Evolutionary conservation across 805 yeast species (phyloP), one percentile per base, ranked within the genome.

Genomic region (Sugiyamaella smithiae): DNA sequence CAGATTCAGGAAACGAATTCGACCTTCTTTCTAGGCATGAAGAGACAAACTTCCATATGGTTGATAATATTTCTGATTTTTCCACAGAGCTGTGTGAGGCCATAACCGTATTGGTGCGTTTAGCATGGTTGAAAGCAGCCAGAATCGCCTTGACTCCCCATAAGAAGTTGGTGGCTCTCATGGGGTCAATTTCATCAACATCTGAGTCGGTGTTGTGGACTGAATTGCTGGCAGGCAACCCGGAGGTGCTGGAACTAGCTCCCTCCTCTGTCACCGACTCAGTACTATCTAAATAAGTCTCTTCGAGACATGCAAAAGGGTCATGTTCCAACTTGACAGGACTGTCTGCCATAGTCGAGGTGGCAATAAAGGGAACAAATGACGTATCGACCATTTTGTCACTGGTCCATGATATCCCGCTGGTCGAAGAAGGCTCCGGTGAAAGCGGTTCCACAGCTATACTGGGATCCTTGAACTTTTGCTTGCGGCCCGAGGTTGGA

Each of bases 121-220:
- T 26, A 16, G 54, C 54, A 43, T 53, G 56, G 16, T 46, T 41
- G 35, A 43, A 51, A 16, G 56, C 56, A 5, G 54, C 44, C 16
- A 51, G 41, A 8, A 53, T 51, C 9, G 57, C 57, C 43, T 51
- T 53, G 41, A 53, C 43, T 3, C 57, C 57, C 57, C 57, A 53
- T 5, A 45, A 28, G 44, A 53, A 53, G 38, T 53, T 50, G 32
- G 48, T 36, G 23, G 41, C 32, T 40, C 45, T 28, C 44, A 52
- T 29, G 8, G 54, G 51, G 26, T 48, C 52, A 4, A 51, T 40
- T 8, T 44, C 43, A 26, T 45, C 50, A 29, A 32, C 24, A n/a
- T 37, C 38, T 14, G 17, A 14, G 23, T 35, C 38, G 3, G 20
- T 12, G 11, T 8, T 26, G n/a, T n/a, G n/a, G n/a, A n/a, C n/a